Base-by-base conservation (phyloP, 108 stramenopile genomes). In the Epithemia pelagica region DNA sequence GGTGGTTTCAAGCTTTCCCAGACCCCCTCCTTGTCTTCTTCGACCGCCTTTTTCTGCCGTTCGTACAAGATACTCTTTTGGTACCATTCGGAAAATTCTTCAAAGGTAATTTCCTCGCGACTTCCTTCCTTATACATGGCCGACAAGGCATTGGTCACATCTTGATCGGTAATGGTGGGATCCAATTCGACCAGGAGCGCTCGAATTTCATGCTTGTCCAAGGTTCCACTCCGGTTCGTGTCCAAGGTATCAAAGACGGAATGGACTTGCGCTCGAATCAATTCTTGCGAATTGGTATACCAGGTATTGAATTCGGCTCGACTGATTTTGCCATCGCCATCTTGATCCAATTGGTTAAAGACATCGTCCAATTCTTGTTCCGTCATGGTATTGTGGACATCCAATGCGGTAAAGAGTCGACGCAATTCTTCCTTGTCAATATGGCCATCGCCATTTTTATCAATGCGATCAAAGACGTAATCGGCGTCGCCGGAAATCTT, bases 61-160 rank as follows among this genome's bases (percentile, higher is more conserved):
- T 82, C 78, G 65, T 76, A 91, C 52, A 86, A 68, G 32, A 84
- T 71, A 5, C 79, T 81, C 26, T 83, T 62, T 32, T 67, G 56
- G 71, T 87, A 91, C 90, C 90, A 91, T 7, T 80, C 74, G 24
- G 74, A 69, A 58, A 88, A 88, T 72, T 88, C 90, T 10, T 87
- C 79, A 64, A 77, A 88, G 2, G 80, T 77, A 37, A 87, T 87
- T 78, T 87, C 81, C 3, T 90, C 82, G 28, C 72, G 58, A n/a
- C 72, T 66, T 57, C 83, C 85, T 65, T 67, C 65, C 28, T 76
- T 72, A 64, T 83, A 83, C 82, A 85, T 85, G 65, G 72, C 79
- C 10, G 72, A 64, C 23, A 87, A 37, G 0, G 86, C 87, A n/a
- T 74, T 69, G 26, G 78, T 63, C 23, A 87, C 79, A 55, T 91